Base-by-base conservation (phyloP, 192 early-diverging fungal species). In the Gaertneriomyces semiglobifer region DNA sequence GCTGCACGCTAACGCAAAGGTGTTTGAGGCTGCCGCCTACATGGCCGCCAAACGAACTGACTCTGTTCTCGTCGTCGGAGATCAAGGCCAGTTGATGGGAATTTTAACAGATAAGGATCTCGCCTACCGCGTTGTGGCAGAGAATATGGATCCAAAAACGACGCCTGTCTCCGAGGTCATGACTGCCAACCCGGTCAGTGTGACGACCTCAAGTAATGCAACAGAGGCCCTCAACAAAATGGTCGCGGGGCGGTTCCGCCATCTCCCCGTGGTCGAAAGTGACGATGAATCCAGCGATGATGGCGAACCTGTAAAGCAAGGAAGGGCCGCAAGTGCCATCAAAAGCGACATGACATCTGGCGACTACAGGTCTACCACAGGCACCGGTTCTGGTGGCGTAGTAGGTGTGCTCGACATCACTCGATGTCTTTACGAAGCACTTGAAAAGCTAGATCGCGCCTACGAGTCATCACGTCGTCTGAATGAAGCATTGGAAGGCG, bases 41-140 rank as follows among this genome's bases (percentile, higher is more conserved):
- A 96, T 99, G 95, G 95, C 96, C 5, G 96, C 96, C 16, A 98
- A 98, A 81, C 85, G 95, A 25, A 85, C 88, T 6, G 96, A 99
- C 74, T 92, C 92, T 68, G 92, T 99, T 44, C 82, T 99, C 7
- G 89, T 97, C 46, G 91, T 96, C n/a, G 90, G 95, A 73, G 87
- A 89, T 38, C 88, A 95, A 18, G 93, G 94, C 64, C 91, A 91
- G 63, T 83, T 98, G 63, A 81, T 84, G 5, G 96, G 95, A 42
- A 99, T 99, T 64, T 90, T 99, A 69, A 99, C 96, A 0, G 96
- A 94, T 58, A 98, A 98, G 80, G 96, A 98, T 79, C 81, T 98
- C 53, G 91, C 95, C 39, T 98, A 93, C 76, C 81, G 95, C 39
- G 94, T 98, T 12, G 93, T 97, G 14, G 95, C 92, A 14, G 87